Evolutionary conservation across 139 green algal species (phyloP).

Genomic region (Picochlorum sp.): DNA sequence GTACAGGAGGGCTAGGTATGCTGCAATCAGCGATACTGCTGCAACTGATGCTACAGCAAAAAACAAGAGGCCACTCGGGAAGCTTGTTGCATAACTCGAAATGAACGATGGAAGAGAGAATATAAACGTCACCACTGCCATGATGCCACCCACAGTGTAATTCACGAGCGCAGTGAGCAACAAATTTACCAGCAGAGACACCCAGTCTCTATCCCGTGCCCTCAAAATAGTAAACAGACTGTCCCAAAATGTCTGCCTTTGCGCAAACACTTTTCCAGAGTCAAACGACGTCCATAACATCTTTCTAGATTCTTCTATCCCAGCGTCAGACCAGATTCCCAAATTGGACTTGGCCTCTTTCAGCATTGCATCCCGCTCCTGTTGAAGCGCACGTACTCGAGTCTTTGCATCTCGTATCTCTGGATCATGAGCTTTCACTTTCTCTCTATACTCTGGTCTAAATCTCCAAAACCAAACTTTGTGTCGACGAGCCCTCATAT

Average conservation of each 20-base stretch:
- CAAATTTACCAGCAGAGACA: constrained; percentile 35
- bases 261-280: constrained; percentile 47
- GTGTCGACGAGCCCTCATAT: constrained; percentile 2
- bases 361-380: constrained; percentile 12
- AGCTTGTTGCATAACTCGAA: constrained; percentile 14
- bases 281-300: constrained; percentile 41
- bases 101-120: constrained; percentile 37
- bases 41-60: constrained; percentile 21
- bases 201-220: constrained; percentile 29
- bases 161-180: constrained; percentile 34
- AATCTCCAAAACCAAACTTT: constrained; percentile 52
- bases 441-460: constrained; percentile 12
- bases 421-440: constrained; percentile 8
- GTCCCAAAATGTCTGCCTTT: constrained; percentile 44
- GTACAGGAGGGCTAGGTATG: constrained; percentile 31
- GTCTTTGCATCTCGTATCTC: constrained; percentile 9
- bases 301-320: constrained; percentile 30
- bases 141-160: constrained; percentile 42
- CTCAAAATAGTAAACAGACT: constrained; percentile 29
- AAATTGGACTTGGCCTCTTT: constrained; percentile 32
- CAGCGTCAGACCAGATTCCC: constrained; percentile 43
- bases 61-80: constrained; percentile 23
- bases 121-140: constrained; percentile 37
- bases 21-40: constrained; percentile 20
- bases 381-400: constrained; percentile 9